Base-by-base conservation (phyloP, 768 basidiomycete species). In the Auricularia sp. region DNA sequence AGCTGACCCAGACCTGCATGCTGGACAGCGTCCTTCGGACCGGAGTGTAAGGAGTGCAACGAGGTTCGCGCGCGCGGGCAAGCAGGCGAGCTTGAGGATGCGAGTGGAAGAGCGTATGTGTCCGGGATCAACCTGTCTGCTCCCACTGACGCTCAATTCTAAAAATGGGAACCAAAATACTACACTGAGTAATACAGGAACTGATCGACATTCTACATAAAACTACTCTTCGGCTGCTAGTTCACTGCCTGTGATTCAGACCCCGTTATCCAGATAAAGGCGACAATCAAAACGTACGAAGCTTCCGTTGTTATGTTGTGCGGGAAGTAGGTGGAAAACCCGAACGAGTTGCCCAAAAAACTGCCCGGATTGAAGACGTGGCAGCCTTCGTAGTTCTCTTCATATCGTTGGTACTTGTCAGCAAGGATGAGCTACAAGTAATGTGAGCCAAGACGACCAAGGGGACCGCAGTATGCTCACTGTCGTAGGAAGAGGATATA, bases 311-410 rank as follows among this genome's bases (percentile, higher is more conserved):
- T 87, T 51, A 84, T 76, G 65, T 87, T 88, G 2, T 90, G 84
- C 12, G 95, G 95, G 65, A 87, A 90, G 69, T 95, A 99, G 2
- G 93, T 90, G 11, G 90, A 92, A 79, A 98, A 98, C 4, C 84
- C 81, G 68, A 92, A 89, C 4, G 87, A 82, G 61, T 84, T 88
- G 3, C 91, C 86, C 14, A 93, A 80, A 72, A 98, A 98, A 61
- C 88, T 87, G 21, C 97, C 95, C 0, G 97, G 97, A 73, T 99
- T 99, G 81, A 98, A 94, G 34, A 98, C 97, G 75, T 98, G 97
- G 70, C 97, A 98, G 11, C 93, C 93, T 65, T 95, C 94, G 73
- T 99, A 99, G 1, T 95, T 98, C 67, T 97, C 80, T 70, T 97
- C 93, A 74, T 93, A 99, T 59, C 90, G 85, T 72, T 97, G 95